Percentiles rank a stretch among this genome's conserved stretches.
Evolutionary conservation across 306 rosid genomes (phyloP).

Genomic region (Fragaria iinumae): DNA sequence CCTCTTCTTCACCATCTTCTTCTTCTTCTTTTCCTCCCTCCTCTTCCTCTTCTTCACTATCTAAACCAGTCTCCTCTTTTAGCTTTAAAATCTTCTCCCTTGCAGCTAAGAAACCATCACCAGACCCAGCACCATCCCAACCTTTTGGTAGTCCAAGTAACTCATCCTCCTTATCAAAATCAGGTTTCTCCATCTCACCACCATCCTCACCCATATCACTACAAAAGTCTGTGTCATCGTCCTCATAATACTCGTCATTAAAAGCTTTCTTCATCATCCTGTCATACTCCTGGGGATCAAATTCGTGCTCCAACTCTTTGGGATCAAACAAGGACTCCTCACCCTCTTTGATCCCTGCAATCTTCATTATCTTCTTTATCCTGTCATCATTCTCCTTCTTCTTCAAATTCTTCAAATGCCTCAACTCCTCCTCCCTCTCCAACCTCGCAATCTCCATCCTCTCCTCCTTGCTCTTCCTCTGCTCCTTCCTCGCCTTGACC

Average conservation of each 20-base stretch:
- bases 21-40: constrained; percentile 26
- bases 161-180: constrained; percentile 83
- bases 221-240: constrained; percentile 53
- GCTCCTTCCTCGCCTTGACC: constrained; percentile 71
- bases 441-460: constrained; percentile 70
- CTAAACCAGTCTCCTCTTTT: constrained; percentile 42
- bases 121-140: constrained; percentile 55
- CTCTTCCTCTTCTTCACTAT: constrained; percentile 14
- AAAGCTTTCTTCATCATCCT: constrained; percentile 78
- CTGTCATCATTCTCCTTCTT: constrained; percentile 80
- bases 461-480: constrained; percentile 86
- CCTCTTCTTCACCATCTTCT: constrained; percentile 33
- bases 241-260: constrained; percentile 64
- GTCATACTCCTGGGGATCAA: constrained; percentile 83
- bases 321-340: constrained; percentile 44
- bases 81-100: constrained; percentile 53
- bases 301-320: constrained; percentile 73
- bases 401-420: constrained; percentile 82
- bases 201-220: constrained; percentile 51
- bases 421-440: constrained; percentile 93
- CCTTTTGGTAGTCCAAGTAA: constrained; percentile 75
- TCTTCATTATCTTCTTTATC: constrained; percentile 60
- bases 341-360: constrained; percentile 70
- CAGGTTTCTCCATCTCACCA: constrained; percentile 66
- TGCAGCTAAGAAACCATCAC: constrained; percentile 66